phyloP scores from a whole-genome alignment of 306 rosid species.

The Elaeagnus macrophylla region DNA sequence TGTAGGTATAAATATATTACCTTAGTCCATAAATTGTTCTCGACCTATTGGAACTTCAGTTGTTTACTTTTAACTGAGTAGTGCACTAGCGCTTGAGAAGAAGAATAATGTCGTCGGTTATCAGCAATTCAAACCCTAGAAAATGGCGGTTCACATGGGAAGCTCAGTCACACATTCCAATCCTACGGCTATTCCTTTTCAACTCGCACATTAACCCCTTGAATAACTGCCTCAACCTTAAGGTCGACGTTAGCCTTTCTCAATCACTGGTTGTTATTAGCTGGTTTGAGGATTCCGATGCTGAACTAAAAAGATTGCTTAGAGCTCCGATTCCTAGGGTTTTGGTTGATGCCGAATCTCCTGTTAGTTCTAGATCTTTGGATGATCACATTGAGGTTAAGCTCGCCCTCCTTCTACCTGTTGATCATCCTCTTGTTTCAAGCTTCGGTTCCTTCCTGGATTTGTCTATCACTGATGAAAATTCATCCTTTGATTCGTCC shows the following conservation, averaged over 20 bases:
- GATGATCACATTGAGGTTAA: constrained; percentile 71
- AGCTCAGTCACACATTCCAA: constrained; percentile 70
- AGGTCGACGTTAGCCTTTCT: constrained; percentile 30
- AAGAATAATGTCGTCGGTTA: constrained; percentile 8
- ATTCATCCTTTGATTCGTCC: constrained; percentile 12
- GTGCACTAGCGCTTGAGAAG: not conserved
- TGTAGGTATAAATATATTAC: no score
- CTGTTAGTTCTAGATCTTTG: constrained; percentile 38
- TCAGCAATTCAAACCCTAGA: constrained; percentile 9
- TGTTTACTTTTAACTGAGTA: no score
- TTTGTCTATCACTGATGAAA: constrained; percentile 19
- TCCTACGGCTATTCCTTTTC: constrained; percentile 59
- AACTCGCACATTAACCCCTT: constrained; percentile 39
- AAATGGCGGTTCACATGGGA: constrained; percentile 88
- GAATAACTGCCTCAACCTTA: constrained; percentile 43
- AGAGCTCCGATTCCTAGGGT: constrained; percentile 69
- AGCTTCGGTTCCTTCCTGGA: constrained; percentile 33
- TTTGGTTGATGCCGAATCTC: constrained; percentile 53
- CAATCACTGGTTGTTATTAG: constrained; percentile 34
- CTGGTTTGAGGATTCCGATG: constrained; percentile 27
- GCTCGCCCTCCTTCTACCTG: constrained; percentile 71
- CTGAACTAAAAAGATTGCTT: constrained; percentile 28
- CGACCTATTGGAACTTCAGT: no score
- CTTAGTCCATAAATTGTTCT: no score
- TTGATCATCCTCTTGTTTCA: constrained; percentile 53